Evolutionary conservation across 768 basidiomycete genomes (phyloP), one percentile per base, ranked within the genome.

Genomic region (Agaricus subrufescens): DNA sequence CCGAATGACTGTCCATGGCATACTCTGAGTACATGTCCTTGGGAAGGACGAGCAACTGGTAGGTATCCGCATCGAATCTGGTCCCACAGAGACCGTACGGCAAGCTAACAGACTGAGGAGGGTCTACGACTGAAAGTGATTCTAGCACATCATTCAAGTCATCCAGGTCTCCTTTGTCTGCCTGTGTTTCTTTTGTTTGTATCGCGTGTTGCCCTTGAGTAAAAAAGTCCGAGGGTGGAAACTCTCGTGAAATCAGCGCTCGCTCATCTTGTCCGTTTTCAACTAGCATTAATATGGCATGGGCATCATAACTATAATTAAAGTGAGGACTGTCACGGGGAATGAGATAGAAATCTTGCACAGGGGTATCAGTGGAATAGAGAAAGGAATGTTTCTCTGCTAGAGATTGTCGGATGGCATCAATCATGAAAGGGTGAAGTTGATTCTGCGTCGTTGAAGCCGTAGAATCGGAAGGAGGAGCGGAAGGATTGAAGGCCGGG

Each of bases 311-410:
- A 10, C 78, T 70, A 3, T 85, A 80, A 39, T 74, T 69, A 66
- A 86, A 88, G 68, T 93, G 87, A 3, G 91, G 91, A 50, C 66
- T 86, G 8, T 75, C 71, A 46, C 80, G 77, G 1, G 93, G 87
- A n/a, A 92, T 65, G 19, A 94, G 77, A 19, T 89, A 67, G 66
- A 89, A 93, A 63, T 97, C 93, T 63, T 94, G 90, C 7, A 85
- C 77, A 0, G 81, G 71, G 1, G 83, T 79, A 8, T 69, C 64
- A 0, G 85, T 82, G 12, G 75, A 70, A 62, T 91, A 91, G 59
- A 83, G 80, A 52, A 77, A 82, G 1, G 77, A 69, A 57, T 79
- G 73, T 10, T 69, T 65, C 0, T 81, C 75, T 7, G 70, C 62
- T 1, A 87, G 69, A 6, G 86, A 87, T 44, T 80, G 73, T 40